These are phyloP conservation scores for Cyberlindnera lachancei DNA, from an alignment of 805 yeast genomes.

Conservation along the genomic window DNA sequence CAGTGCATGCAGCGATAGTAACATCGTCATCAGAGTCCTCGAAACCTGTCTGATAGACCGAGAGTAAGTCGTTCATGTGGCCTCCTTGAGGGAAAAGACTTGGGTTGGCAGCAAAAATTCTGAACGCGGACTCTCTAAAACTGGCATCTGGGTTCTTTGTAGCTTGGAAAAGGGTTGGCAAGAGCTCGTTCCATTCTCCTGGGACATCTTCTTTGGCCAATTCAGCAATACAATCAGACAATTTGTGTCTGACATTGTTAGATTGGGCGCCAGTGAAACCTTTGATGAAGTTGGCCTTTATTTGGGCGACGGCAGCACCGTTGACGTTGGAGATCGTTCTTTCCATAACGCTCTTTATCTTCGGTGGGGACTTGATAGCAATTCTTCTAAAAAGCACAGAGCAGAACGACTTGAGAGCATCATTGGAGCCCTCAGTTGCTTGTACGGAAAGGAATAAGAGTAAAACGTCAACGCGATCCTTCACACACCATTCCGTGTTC, in stretches of 20 bases:
- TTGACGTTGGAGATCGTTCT: constrained; percentile 70
- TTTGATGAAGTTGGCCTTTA: constrained; percentile 56
- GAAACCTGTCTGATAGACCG: constrained; percentile 75
- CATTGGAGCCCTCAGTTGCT: constrained; percentile 55
- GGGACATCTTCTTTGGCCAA: constrained; percentile 64
- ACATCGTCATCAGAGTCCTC: constrained; percentile 75
- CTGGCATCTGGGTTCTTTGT: constrained; percentile 47
- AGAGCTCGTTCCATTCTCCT: constrained; percentile 68
- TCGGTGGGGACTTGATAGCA: constrained; percentile 72
- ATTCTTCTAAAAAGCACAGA: constrained; percentile 88
- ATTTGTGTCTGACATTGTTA: constrained; percentile 79
- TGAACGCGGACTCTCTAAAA: constrained; percentile 83
- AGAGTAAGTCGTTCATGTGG: constrained; percentile 49
- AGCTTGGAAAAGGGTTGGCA: constrained; percentile 69
- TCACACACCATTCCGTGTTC: constrained; percentile 68
- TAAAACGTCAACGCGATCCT: constrained; percentile 59
- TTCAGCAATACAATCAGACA: constrained; percentile 92
- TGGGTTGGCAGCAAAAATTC: constrained; percentile 83
- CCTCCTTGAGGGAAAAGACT: constrained; percentile 57
- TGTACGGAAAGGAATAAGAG: constrained; percentile 77
- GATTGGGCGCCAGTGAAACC: constrained; percentile 69
- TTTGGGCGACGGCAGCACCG: constrained; percentile 48
- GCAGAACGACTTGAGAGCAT: constrained; percentile 58
- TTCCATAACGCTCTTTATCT: constrained; percentile 55
- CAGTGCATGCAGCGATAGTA: constrained; percentile 84